Percentiles rank a stretch among this genome's conserved stretches.
These are phyloP conservation scores for Tilletiopsis washingtonensis DNA, from an alignment of 1,284 basidiomycete species.

Conservation along the genomic window DNA sequence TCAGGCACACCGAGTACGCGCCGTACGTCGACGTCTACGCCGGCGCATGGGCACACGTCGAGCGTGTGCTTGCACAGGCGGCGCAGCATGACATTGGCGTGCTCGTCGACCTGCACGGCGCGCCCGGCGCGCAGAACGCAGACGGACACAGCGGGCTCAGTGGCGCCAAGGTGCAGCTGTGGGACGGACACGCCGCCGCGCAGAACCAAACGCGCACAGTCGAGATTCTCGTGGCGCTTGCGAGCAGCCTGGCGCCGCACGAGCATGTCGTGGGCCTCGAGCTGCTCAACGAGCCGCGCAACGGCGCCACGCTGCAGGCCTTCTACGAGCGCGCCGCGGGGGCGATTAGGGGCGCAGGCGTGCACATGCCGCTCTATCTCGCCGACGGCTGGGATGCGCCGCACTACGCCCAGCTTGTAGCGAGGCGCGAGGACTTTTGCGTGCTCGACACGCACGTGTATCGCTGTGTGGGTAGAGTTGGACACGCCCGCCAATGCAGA, in stretches of 20 bases:
- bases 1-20: slow-evolving; percentile 67
- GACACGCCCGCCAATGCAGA: too few species aligned
- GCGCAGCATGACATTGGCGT: slow-evolving; percentile 64
- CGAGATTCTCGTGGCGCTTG: slow-evolving; percentile 56
- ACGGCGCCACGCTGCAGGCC: slow-evolving; percentile 29
- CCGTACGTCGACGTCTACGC: slow-evolving; percentile 57
- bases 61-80: slow-evolving; percentile 61
- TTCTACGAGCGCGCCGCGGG: slow-evolving; percentile 54
- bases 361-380: slow-evolving; percentile 53
- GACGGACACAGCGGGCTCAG: slow-evolving; percentile 47
- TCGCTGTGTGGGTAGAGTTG: too few species aligned
- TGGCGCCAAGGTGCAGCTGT: slow-evolving; percentile 29
- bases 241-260: slow-evolving; percentile 47
- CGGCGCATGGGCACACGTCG: slow-evolving; percentile 67
- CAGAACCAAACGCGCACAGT: slow-evolving; percentile 51
- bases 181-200: slow-evolving; percentile 9
- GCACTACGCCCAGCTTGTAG: slow-evolving; percentile 58
- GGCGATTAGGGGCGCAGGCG: slow-evolving; percentile 51
- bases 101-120: slow-evolving; percentile 59
- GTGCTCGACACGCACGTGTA: slow-evolving; percentile 55
- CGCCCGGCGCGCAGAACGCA: slow-evolving; percentile 57
- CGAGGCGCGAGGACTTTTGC: slow-evolving; percentile 26
- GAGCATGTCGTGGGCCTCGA: slow-evolving; percentile 72
- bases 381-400: slow-evolving; percentile 70
- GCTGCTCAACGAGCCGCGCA: slow-evolving; percentile 73